Conservation (phyloP, 192 early-diverging fungal genomes). For the Backusella tarrabulga region DNA sequence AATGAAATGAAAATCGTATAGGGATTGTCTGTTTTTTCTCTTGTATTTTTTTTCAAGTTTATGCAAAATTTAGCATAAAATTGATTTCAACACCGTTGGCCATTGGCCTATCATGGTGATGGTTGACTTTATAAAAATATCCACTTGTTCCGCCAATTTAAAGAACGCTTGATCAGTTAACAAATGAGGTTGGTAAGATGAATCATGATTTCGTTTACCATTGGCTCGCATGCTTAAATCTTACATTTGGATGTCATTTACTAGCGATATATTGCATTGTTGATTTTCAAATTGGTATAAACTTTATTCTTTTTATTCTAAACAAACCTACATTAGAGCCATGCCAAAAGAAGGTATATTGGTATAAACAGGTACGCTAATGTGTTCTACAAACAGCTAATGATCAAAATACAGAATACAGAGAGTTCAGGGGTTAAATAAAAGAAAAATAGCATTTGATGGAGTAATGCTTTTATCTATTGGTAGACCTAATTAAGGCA, state of each 20-base stretch:
- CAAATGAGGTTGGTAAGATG: neutral
- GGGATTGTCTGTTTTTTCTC: neutral
- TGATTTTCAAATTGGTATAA: neutral
- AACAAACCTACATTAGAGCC: neutral
- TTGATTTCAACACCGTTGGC: neutral
- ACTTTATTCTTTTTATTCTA: neutral
- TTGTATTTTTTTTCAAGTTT: too few species aligned
- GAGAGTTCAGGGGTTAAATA: neutral
- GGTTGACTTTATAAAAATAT: neutral
- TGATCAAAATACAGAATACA: neutral
- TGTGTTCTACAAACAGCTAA: neutral
- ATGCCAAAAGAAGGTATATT: neutral
- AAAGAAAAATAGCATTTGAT: neutral
- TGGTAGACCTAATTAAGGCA: neutral
- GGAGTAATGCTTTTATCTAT: neutral
- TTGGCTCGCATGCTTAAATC: too few species aligned
- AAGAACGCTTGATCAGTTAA: neutral
- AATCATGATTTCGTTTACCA: neutral
- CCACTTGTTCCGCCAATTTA: neutral
- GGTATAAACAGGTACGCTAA: neutral
- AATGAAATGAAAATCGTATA: neutral
- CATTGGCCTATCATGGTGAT: neutral
- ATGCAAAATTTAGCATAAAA: constrained; percentile 40
- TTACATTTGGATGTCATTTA: neutral
- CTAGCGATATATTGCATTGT: neutral